Evolutionary conservation across 306 rosid genomes (phyloP), one percentile per base, ranked within the genome.

Genomic region (Quercus engelmannii): DNA sequence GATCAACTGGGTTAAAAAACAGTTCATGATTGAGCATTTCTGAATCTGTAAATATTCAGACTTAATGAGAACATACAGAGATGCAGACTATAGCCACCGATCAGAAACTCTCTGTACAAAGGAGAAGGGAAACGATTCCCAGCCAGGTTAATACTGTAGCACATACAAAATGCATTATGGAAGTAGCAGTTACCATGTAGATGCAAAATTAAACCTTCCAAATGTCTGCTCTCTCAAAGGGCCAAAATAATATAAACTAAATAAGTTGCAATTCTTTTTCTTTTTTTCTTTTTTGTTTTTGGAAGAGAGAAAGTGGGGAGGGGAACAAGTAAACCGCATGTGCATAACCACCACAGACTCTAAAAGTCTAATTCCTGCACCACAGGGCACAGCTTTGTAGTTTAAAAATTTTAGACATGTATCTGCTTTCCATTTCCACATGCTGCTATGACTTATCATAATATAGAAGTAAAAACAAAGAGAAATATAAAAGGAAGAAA

Each of bases 401-500:
- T 38, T 7, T 19, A 68, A 68, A 21, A 33, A 11, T 18, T 35
- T 68, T 17, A 65, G 46, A 65, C 49, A 18, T 31, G 7, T 30
- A 17, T 30, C 21, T 31, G 43, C 71, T 65, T 65, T 38, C 43
- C 46, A 65, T 65, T 65, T 15, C 21, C 12, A 30, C 5, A 65
- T 8, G 49, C n/a, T 65, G 43, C 21, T 65, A 65, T 14, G 23
- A 31, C 71, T 65, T 15, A 6, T 9, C 26, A 35, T 1, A 35
- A 68, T 35, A 6, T 10, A 9, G 7, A 35, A 67, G 51, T 18
- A 35, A 35, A 19, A 67, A 67, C 21, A 19, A 33, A 38, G 74
- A 71, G 64, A 35, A 46, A 55, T 56, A 19, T 33, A 78, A 55
- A 43, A 80, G 71, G 74, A 74, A 12, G 67, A 83, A 74, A 76